These are phyloP conservation scores for Penicillium simplicissimum DNA, from an alignment of 495 filamentous ascomycete genomes.

Conservation along the genomic window DNA sequence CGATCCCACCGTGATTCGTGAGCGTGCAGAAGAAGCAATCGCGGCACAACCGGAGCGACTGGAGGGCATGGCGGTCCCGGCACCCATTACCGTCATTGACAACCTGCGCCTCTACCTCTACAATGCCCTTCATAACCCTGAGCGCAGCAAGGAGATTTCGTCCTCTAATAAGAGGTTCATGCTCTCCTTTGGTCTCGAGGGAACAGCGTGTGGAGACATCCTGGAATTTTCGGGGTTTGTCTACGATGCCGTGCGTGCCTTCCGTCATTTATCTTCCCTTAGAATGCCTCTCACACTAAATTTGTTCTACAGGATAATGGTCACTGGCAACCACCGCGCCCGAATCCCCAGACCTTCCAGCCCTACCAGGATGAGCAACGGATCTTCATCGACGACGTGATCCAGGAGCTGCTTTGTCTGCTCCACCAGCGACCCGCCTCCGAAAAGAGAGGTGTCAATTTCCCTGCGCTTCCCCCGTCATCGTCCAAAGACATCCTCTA, in stretches of 20 bases:
- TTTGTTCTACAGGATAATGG: conserved; percentile 28
- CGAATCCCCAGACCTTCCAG: conserved; percentile 33
- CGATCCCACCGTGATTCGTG: conserved; percentile 53
- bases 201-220: conserved; percentile 58
- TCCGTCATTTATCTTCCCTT: neutral
- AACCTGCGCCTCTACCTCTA: conserved; percentile 62
- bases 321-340: conserved; percentile 50
- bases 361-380: conserved; percentile 48
- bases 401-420: conserved; percentile 52
- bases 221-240: conserved; percentile 65
- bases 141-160: conserved; percentile 56
- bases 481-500: conserved; percentile 42
- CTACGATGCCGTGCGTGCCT: conserved; percentile 34
- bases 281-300: neutral
- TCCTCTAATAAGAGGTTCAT: conserved; percentile 71
- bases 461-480: conserved; percentile 29
- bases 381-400: conserved; percentile 56
- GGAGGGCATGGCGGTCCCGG: conserved; percentile 49
- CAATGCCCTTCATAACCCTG: conserved; percentile 55
- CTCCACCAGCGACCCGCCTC: conserved; percentile 43
- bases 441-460: conserved; percentile 45
- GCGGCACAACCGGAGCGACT: conserved; percentile 59
- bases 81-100: conserved; percentile 50
- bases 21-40: conserved; percentile 54
- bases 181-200: conserved; percentile 61